A percentile compares a stretch with the other conserved stretches of the same genome.
phyloP scores from a whole-genome alignment of 208 protist genomes.

The Entamoeba dispar region DNA sequence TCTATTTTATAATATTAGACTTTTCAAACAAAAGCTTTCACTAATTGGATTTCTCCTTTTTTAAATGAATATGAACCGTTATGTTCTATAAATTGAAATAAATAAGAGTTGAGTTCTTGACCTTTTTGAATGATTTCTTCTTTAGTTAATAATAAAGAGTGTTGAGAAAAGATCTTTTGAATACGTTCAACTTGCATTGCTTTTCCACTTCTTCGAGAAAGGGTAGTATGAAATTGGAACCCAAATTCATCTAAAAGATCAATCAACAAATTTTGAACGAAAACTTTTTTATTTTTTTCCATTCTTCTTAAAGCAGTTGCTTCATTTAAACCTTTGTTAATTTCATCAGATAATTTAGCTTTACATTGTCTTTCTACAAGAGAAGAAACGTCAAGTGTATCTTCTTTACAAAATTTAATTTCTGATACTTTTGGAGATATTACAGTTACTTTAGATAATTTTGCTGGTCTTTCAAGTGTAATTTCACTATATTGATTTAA shows the following conservation, averaged over 20 bases:
- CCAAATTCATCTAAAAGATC: not conserved
- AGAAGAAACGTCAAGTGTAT: not conserved
- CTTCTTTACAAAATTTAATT: not conserved
- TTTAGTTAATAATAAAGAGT: not conserved
- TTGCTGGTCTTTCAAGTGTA: not conserved
- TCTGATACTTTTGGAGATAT: not conserved
- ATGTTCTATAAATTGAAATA: too few species aligned
- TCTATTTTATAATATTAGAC: too few species aligned
- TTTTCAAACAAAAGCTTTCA: too few species aligned
- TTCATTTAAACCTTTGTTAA: not conserved
- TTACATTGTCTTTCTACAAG: not conserved
- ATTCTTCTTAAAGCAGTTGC: not conserved
- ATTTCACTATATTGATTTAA: not conserved
- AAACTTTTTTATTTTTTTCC: not conserved
- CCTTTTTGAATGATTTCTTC: not conserved
- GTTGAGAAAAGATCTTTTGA: not conserved
- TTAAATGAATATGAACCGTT: too few species aligned
- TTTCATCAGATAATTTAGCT: not conserved
- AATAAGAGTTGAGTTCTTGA: not conserved
- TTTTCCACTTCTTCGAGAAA: not conserved
- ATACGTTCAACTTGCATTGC: not conserved
- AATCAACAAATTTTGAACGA: not conserved
- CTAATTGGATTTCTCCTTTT: too few species aligned
- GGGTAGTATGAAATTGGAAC: not conserved
- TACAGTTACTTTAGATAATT: not conserved